Conservation (phyloP, 2,329 filamentous ascomycete genomes). For the Raffaelea albimanens region DNA sequence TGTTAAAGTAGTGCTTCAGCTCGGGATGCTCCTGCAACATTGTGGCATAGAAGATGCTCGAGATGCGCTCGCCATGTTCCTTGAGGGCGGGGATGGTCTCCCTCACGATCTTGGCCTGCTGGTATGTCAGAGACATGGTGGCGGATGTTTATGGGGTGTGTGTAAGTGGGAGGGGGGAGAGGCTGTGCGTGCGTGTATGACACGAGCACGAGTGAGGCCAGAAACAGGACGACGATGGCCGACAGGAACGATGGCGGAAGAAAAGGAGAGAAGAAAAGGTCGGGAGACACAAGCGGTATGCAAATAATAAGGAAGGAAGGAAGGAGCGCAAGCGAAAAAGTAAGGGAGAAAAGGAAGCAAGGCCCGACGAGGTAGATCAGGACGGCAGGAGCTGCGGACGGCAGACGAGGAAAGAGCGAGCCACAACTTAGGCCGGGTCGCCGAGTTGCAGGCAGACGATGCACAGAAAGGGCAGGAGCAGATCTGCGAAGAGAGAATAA, state of each 20-base stretch:
- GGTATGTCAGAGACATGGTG: constrained; percentile 31
- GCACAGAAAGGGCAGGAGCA: too few relatives aligned
- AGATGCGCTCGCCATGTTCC: constrained; percentile 59
- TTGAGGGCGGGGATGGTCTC: constrained; percentile 60
- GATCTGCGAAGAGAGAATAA: too few relatives aligned
- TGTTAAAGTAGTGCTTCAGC: constrained; percentile 63
- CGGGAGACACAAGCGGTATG: background rate
- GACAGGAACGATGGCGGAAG: too few relatives aligned
- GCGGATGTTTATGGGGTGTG: constrained; percentile 10
- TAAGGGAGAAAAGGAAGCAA: background rate
- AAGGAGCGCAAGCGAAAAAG: background rate
- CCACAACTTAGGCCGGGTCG: too few relatives aligned
- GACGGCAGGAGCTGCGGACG: background rate
- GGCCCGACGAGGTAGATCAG: background rate
- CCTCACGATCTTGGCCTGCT: constrained; percentile 57
- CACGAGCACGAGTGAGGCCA: too few relatives aligned
- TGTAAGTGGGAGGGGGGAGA: background rate
- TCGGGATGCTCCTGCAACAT: constrained; percentile 57
- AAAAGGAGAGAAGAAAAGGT: too few relatives aligned
- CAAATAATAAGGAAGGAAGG: background rate
- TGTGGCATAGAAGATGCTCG: constrained; percentile 61
- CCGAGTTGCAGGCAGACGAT: too few relatives aligned
- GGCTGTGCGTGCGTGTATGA: too few relatives aligned
- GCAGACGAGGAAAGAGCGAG: background rate
- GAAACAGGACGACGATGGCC: too few relatives aligned